Evolutionary conservation across 768 basidiomycete genomes (phyloP).

Genomic region (Collybiopsis luxurians): DNA sequence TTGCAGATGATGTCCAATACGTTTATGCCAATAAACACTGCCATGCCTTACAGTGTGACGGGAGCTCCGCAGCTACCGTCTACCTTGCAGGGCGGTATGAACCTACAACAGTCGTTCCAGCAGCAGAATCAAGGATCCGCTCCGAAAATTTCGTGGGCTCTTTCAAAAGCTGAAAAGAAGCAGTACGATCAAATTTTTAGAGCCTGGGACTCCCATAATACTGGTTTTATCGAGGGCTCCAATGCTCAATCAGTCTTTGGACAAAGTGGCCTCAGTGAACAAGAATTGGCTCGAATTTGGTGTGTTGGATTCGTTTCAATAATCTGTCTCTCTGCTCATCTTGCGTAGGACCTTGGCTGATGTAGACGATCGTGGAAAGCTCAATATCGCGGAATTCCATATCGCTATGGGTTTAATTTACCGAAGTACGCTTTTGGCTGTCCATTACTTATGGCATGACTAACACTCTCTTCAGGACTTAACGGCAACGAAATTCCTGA

Average conservation of each 20-base stretch:
- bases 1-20: conserved; percentile 87
- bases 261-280: conserved; percentile 83
- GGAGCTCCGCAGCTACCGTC: conserved; percentile 66
- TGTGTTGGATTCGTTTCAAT: conserved; percentile 34
- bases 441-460: not conserved
- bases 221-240: conserved; percentile 83
- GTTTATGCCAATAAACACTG: conserved; percentile 80
- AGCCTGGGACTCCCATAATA: conserved; percentile 83
- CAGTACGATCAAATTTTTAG: conserved; percentile 95
- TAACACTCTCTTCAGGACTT: conserved; percentile 52
- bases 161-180: conserved; percentile 91
- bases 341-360: conserved; percentile 82
- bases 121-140: conserved; percentile 79
- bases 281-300: conserved; percentile 94
- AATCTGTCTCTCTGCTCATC: conserved; percentile 6
- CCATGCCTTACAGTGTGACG: conserved; percentile 55
- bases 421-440: conserved; percentile 61
- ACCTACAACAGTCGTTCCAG: conserved; percentile 83
- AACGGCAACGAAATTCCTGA: conserved; percentile 93
- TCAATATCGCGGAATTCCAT: conserved; percentile 95
- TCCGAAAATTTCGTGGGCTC: conserved; percentile 77
- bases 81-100: conserved; percentile 48
- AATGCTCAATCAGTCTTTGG: conserved; percentile 93
- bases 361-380: conserved; percentile 88
- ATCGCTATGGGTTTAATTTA: conserved; percentile 99